Percentiles rank a stretch among this genome's conserved stretches.
phyloP scores from a whole-genome alignment of 2,329 filamentous ascomycete species.

The Amylocarpus encephaloides region DNA sequence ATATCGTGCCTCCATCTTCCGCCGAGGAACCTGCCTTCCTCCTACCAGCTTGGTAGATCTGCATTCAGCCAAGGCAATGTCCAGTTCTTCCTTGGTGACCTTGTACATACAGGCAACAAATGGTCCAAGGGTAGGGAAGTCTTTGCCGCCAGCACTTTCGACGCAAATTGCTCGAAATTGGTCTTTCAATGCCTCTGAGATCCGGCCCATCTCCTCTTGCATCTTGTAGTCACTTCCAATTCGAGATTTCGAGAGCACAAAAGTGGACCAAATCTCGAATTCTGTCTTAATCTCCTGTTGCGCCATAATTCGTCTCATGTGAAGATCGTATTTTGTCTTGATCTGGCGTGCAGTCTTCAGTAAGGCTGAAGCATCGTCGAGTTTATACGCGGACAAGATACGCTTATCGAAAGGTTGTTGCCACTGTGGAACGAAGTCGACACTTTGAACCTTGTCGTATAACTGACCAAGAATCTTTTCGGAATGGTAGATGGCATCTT shows the following conservation, averaged over 20 bases:
- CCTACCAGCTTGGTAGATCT: slow-evolving; percentile 34
- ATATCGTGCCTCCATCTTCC: slow-evolving; percentile 37
- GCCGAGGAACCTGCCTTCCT: slow-evolving; percentile 33
- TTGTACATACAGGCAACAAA: slow-evolving; percentile 86
- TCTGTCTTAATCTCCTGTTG: slow-evolving; percentile 80
- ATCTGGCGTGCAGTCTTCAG: slow-evolving; percentile 56
- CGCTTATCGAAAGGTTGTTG: slow-evolving; percentile 67
- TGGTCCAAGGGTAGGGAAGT: slow-evolving; percentile 54
- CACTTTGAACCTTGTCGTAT: slow-evolving; percentile 65
- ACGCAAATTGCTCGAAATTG: slow-evolving; percentile 63
- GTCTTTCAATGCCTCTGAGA: slow-evolving; percentile 60
- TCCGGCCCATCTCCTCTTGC: slow-evolving; percentile 71
- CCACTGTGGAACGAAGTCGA: slow-evolving; percentile 69
- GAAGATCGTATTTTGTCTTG: slow-evolving; percentile 72
- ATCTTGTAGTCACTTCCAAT: slow-evolving; percentile 77
- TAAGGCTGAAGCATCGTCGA: slow-evolving; percentile 45
- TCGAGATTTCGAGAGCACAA: slow-evolving; percentile 68
- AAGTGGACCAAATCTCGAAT: slow-evolving; percentile 87
- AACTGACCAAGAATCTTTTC: slow-evolving; percentile 68
- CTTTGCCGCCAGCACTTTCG: slow-evolving; percentile 54
- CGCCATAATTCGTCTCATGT: slow-evolving; percentile 72
- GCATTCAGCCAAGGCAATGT: slow-evolving; percentile 49
- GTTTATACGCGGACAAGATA: slow-evolving; percentile 57
- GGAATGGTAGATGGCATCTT: slow-evolving; percentile 56
- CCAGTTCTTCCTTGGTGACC: slow-evolving; percentile 67